Base-by-base conservation (phyloP, 192 early-diverging fungal species). In the Chytriomyces sp. region DNA sequence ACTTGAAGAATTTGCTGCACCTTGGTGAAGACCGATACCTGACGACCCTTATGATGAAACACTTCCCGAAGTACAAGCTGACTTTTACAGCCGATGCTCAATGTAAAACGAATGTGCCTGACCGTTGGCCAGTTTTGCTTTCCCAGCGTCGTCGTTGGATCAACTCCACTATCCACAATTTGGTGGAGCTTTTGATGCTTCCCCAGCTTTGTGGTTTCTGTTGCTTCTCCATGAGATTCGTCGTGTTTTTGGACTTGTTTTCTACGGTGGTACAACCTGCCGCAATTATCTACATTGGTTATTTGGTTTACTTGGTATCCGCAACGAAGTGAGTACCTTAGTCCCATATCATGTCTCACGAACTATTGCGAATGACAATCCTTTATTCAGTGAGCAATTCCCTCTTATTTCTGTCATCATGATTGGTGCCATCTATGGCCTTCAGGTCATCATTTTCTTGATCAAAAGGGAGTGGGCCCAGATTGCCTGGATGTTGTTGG, bases 111-210 rank as follows among this genome's bases (percentile, higher is more conserved):
- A 91, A 88, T 52, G 98, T 93, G 7, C 98, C 98, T 4, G 98
- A 98, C 73, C 88, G 88, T 70, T 96, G 94, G 90, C 81, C 87
- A 57, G 90, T 99, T 36, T 79, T 99, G 56, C 78, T 99, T 31
- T 99, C 98, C 4, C 98, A 99, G 79, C 91, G 98, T 65, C 94
- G 98, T 82, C 92, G 98, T 73, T 99, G 98, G 98, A 99, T 99
- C 75, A 99, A 99, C 85, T 98, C 96, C 40, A 99, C 98, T 3
- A 92, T 99, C 6, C 98, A 99, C 86, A 99, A 99, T 77, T 83
- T 98, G 75, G 89, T 97, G 74, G 98, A 99, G 78, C 84, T 99
- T 44, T 78, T 95, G 32, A 89, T 94, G 71, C 81, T 99, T 69
- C 92, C 92, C 25, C 95, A 98, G 65, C 89, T 98, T 34, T 98